Conservation (phyloP, 2,329 filamentous ascomycete genomes). For the Aspergillus thermomutatus region DNA sequence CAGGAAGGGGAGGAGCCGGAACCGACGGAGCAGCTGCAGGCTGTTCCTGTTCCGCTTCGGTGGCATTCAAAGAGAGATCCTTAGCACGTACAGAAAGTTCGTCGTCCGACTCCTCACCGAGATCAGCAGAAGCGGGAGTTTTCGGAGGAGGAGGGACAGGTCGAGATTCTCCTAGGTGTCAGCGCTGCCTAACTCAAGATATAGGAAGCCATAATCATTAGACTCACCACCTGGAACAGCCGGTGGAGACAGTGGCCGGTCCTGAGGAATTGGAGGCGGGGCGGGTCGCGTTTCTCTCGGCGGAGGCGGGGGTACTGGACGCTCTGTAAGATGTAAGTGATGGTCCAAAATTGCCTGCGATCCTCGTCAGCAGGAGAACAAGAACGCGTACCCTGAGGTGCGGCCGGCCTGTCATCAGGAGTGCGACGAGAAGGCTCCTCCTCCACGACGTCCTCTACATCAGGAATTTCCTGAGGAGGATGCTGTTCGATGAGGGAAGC, state of each 20-base stretch:
- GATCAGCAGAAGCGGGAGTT: constrained; percentile 61
- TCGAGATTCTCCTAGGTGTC: constrained; percentile 51
- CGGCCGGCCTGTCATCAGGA: constrained; percentile 43
- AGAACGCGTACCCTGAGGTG: constrained; percentile 51
- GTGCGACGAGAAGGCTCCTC: constrained; percentile 30
- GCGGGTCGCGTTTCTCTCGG: constrained; percentile 37
- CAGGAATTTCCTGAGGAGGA: constrained; percentile 47
- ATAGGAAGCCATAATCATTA: neutral
- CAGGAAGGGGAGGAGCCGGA: constrained; percentile 43
- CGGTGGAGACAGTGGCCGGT: constrained; percentile 34
- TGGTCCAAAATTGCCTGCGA: neutral
- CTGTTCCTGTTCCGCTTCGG: constrained; percentile 37
- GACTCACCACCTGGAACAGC: constrained; percentile 56
- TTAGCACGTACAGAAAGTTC: constrained; percentile 63
- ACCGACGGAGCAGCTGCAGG: constrained; percentile 47
- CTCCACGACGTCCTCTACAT: constrained; percentile 51
- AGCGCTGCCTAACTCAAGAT: constrained; percentile 22
- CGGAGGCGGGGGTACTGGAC: constrained; percentile 44
- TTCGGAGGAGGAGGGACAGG: constrained; percentile 56
- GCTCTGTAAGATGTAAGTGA: constrained; percentile 33
- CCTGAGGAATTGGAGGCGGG: constrained; percentile 35
- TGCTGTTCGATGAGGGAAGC: constrained; percentile 42
- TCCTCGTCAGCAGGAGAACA: neutral
- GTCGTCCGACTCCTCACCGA: constrained; percentile 85
- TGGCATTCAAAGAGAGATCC: constrained; percentile 44